These are phyloP conservation scores for Przewalskia tangutica DNA, from an alignment of 257 asterid genomes.

Conservation along the genomic window DNA sequence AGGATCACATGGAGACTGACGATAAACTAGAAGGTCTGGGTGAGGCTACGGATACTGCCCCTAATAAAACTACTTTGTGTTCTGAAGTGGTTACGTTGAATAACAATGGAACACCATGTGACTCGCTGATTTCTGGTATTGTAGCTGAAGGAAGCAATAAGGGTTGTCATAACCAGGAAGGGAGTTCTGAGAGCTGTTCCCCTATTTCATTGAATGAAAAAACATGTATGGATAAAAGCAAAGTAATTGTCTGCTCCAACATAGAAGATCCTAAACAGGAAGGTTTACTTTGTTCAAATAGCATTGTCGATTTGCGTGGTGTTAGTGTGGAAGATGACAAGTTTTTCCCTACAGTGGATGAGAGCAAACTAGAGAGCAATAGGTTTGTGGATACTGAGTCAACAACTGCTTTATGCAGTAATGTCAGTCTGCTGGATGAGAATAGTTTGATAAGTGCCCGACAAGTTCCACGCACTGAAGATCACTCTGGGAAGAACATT, in stretches of 20 bases:
- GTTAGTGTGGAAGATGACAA: constrained; percentile 23
- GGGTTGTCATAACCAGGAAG: constrained; percentile 15
- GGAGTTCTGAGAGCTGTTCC: constrained; percentile 8
- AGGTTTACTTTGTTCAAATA: constrained; percentile 18
- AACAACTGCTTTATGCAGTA: constrained; percentile 21
- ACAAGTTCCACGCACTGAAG: constrained; percentile 17
- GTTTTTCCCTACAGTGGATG: constrained; percentile 17
- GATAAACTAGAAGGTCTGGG: constrained; percentile 11
- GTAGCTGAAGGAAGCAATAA: constrained; percentile 19
- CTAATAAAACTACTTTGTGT: constrained; percentile 9
- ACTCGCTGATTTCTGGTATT: neutral
- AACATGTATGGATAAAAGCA: constrained; percentile 7
- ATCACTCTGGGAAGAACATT: constrained; percentile 10
- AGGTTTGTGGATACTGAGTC: constrained; percentile 25
- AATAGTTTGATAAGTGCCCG: constrained; percentile 15
- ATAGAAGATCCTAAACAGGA: constrained; percentile 20
- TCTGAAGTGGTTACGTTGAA: constrained; percentile 12
- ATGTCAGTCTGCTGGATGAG: constrained; percentile 20
- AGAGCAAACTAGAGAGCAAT: constrained; percentile 17
- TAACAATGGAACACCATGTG: constrained; percentile 12
- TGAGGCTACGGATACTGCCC: constrained; percentile 16
- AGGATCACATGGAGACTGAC: constrained; percentile 12
- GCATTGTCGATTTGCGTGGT: constrained; percentile 18
- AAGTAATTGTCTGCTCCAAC: constrained; percentile 11
- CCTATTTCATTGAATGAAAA: constrained; percentile 20